Percentiles rank a stretch among this genome's conserved stretches.
Conservation (phyloP, 495 filamentous ascomycete species). For the Articulospora tetracladia region DNA sequence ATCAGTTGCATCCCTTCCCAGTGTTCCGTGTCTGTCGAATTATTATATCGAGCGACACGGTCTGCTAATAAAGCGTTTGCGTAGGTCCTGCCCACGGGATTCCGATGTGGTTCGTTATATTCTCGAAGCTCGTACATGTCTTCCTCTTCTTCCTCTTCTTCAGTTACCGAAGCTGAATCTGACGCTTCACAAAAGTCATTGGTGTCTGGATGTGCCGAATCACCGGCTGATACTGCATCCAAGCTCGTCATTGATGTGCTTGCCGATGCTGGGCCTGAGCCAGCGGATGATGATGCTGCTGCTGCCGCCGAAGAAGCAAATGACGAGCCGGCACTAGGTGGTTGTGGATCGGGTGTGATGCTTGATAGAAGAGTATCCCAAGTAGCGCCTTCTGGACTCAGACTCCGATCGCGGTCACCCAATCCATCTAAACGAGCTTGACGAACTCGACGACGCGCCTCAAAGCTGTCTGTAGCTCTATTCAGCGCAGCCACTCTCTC, state of each 20-base stretch:
- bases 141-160: slow-evolving; percentile 28
- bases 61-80: slow-evolving; percentile 30
- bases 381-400: slow-evolving; percentile 65
- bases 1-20: slow-evolving; percentile 65
- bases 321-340: slow-evolving; percentile 76
- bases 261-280: slow-evolving; percentile 11
- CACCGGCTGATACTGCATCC: neutral
- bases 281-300: slow-evolving; percentile 12
- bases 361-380: slow-evolving; percentile 83
- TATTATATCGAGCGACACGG: slow-evolving; percentile 12
- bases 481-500: slow-evolving; percentile 18
- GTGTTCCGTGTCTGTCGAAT: slow-evolving; percentile 34
- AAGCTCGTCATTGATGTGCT: slow-evolving; percentile 20
- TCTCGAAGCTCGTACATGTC: slow-evolving; percentile 24
- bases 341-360: slow-evolving; percentile 72
- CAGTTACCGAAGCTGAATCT: slow-evolving; percentile 19
- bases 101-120: slow-evolving; percentile 8
- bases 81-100: slow-evolving; percentile 27
- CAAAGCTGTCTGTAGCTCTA: slow-evolving; percentile 13
- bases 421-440: slow-evolving; percentile 59
- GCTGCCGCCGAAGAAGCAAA: slow-evolving; percentile 64
- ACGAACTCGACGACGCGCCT: slow-evolving; percentile 17
- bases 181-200: slow-evolving; percentile 22
- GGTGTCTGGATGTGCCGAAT: neutral
- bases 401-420: slow-evolving; percentile 77